These are phyloP conservation scores for Hypholoma sublateritium DNA, from an alignment of 768 basidiomycete species.

Conservation along the genomic window DNA sequence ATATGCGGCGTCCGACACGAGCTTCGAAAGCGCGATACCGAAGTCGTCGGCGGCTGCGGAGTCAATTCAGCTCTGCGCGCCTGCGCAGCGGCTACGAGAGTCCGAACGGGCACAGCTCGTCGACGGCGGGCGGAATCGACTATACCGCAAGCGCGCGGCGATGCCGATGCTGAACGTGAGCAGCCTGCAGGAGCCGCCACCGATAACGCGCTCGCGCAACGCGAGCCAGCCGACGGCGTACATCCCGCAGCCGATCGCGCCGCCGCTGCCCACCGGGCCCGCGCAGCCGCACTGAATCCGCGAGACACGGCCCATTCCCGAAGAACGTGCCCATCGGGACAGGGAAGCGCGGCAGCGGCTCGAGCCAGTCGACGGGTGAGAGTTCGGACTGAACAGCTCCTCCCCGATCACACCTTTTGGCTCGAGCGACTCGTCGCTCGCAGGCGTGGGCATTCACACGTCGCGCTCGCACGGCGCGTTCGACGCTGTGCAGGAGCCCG, in stretches of 20 bases:
- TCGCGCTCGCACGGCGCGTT: constrained; percentile 53
- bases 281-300: constrained; percentile 42
- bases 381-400: constrained; percentile 80
- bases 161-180: constrained; percentile 33
- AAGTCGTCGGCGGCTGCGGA: constrained; percentile 46
- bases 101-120: constrained; percentile 19
- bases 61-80: constrained; percentile 69
- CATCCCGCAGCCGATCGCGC: constrained; percentile 54
- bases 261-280: constrained; percentile 48
- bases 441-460: constrained; percentile 52
- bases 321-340: constrained; percentile 43
- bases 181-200: constrained; percentile 26
- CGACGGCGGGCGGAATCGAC: constrained; percentile 21
- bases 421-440: constrained; percentile 82
- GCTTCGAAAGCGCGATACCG: constrained; percentile 31
- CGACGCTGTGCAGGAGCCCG: constrained; percentile 32
- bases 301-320: constrained; percentile 17
- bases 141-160: constrained; percentile 28
- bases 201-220: constrained; percentile 63
- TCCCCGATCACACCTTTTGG: constrained; percentile 90
- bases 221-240: constrained; percentile 80
- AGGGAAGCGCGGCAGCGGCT: constrained; percentile 80
- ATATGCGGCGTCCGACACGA: constrained; percentile 45
- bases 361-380: constrained; percentile 78
- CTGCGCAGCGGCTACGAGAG: constrained; percentile 54